A percentile compares a stretch with the other conserved stretches of the same genome.
Conservation (phyloP, 805 yeast genomes). For the Priceomyces melissophilus region DNA sequence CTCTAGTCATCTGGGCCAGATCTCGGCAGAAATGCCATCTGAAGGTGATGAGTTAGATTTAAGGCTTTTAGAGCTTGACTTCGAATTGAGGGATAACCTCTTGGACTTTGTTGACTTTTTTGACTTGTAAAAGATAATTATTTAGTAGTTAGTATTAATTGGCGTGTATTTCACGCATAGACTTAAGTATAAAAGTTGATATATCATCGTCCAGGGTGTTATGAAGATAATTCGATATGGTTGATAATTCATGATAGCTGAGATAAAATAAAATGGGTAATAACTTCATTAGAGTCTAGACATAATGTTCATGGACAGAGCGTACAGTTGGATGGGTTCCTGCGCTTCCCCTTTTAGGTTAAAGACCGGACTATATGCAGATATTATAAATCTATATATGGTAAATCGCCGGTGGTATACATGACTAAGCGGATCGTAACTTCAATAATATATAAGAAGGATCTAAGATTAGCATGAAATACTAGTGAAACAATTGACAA, state of each 20-base stretch:
- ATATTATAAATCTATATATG: background rate
- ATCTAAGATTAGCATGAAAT: too few relatives aligned
- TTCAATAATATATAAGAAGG: too few relatives aligned
- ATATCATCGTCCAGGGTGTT: background rate
- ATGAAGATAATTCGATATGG: constrained; percentile 22
- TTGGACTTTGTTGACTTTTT: background rate
- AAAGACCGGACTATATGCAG: background rate
- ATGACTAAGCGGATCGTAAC: background rate
- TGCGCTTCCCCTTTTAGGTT: background rate
- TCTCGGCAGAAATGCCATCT: background rate
- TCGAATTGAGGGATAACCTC: background rate
- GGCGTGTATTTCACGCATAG: too few relatives aligned
- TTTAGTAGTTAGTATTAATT: too few relatives aligned
- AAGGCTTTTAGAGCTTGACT: background rate
- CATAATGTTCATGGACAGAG: too few relatives aligned
- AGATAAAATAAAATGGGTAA: constrained; percentile 46
- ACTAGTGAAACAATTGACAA: too few relatives aligned
- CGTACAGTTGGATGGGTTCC: too few relatives aligned
- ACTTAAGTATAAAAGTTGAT: too few relatives aligned
- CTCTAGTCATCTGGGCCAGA: background rate
- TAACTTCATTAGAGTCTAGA: constrained; percentile 41
- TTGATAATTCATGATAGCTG: constrained; percentile 41
- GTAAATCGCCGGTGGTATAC: background rate
- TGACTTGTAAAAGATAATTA: too few relatives aligned
- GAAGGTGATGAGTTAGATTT: background rate